Conservation (phyloP, 2,329 filamentous ascomycete genomes). For the Ceratocystis variospora region DNA sequence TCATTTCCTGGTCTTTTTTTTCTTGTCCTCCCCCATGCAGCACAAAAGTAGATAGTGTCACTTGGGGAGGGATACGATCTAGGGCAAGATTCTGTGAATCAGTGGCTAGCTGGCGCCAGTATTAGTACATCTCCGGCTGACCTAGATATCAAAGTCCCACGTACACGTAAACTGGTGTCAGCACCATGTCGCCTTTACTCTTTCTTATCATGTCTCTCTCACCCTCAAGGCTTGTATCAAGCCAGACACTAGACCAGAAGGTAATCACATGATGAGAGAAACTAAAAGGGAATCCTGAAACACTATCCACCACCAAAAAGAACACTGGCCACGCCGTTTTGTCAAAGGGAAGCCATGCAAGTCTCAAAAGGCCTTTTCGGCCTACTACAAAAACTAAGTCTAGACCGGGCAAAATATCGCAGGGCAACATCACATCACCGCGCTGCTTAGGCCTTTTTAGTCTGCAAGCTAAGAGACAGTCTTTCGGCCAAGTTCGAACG, state of each 20-base stretch:
- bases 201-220: neutral
- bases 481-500: neutral
- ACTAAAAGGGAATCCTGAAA: slow-evolving; percentile 5
- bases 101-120: neutral
- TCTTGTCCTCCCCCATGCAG: neutral
- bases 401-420: too few species aligned
- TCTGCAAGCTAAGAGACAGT: too few species aligned
- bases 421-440: neutral
- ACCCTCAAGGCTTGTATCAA: neutral
- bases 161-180: neutral
- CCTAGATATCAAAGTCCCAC: neutral
- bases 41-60: neutral
- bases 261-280: neutral
- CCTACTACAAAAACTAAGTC: too few species aligned
- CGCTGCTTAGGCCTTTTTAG: neutral
- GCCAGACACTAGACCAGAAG: neutral
- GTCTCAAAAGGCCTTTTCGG: too few species aligned
- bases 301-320: neutral
- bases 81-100: neutral
- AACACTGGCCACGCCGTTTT: neutral
- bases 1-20: neutral
- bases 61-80: neutral
- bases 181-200: neutral
- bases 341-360: too few species aligned
- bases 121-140: neutral